Evolutionary conservation across 495 filamentous ascomycete species (phyloP).

Genomic region (Penicillium fimorum): DNA sequence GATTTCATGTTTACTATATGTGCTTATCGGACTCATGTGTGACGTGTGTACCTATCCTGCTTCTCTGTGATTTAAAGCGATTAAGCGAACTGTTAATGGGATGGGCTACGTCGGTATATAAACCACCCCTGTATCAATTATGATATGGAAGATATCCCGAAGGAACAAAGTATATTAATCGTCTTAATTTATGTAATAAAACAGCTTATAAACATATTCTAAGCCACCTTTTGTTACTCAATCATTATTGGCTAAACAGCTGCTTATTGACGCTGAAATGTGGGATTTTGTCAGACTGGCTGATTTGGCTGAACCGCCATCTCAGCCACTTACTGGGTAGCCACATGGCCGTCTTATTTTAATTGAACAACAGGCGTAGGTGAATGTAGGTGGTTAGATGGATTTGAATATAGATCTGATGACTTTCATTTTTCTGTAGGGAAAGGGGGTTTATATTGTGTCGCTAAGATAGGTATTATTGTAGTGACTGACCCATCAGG

Average conservation of each 20-base stretch:
- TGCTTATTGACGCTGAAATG: neutral
- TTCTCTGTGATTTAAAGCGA: constrained; percentile 27
- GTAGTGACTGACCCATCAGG: neutral
- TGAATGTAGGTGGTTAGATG: neutral
- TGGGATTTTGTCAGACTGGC: neutral
- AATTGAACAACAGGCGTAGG: neutral
- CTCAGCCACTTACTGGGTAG: constrained; percentile 2
- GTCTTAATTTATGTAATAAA: neutral
- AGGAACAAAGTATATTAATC: neutral
- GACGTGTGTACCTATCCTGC: constrained; percentile 29
- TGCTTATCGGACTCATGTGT: constrained; percentile 31
- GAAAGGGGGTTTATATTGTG: neutral
- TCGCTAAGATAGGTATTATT: neutral
- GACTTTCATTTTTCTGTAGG: neutral
- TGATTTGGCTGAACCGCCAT: neutral
- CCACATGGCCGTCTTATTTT: constrained; percentile 2
- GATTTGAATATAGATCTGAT: neutral
- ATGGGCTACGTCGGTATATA: constrained; percentile 17
- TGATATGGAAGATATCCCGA: constrained; percentile 9
- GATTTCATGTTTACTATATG: constrained; percentile 21
- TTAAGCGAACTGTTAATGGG: constrained; percentile 20
- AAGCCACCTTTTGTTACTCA: neutral
- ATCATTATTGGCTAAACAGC: neutral
- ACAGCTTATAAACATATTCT: neutral
- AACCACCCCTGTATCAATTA: constrained; percentile 4